Conservation (phyloP, 495 filamentous ascomycete species). For the Penicillium samsonianum region DNA sequence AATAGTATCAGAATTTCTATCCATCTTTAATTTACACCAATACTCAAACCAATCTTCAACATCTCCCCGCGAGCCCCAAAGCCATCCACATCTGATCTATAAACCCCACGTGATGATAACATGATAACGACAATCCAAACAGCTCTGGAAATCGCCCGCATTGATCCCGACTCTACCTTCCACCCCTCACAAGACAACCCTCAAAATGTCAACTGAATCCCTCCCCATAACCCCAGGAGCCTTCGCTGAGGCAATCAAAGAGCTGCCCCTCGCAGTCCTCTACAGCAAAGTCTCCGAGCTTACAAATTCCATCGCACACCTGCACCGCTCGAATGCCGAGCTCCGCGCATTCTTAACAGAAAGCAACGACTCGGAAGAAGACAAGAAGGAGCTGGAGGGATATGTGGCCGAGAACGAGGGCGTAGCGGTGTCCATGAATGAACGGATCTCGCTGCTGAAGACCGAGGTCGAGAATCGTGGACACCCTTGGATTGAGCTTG, state of each 20-base stretch:
- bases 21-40: background rate
- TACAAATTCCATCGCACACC: conserved; percentile 78
- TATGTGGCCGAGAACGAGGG: conserved; percentile 67
- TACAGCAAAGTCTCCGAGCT: conserved; percentile 82
- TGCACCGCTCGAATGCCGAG: conserved; percentile 75
- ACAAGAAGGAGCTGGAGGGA: conserved; percentile 53
- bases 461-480: conserved; percentile 76
- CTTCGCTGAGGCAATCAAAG: conserved; percentile 68
- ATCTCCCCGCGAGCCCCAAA: too few species aligned
- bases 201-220: conserved; percentile 41
- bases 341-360: conserved; percentile 57
- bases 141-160: background rate
- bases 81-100: background rate
- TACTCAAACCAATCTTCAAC: background rate
- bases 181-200: background rate
- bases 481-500: conserved; percentile 63
- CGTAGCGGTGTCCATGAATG: conserved; percentile 72
- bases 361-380: conserved; percentile 60
- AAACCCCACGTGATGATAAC: conserved; percentile 9
- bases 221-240: conserved; percentile 38
- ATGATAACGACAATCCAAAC: conserved; percentile 8
- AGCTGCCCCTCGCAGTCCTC: conserved; percentile 69
- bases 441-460: conserved; percentile 67
- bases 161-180: background rate
- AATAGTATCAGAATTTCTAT: background rate